These are phyloP conservation scores for Rhypophila decipiens DNA, from an alignment of 495 filamentous ascomycete species.

Conservation along the genomic window DNA sequence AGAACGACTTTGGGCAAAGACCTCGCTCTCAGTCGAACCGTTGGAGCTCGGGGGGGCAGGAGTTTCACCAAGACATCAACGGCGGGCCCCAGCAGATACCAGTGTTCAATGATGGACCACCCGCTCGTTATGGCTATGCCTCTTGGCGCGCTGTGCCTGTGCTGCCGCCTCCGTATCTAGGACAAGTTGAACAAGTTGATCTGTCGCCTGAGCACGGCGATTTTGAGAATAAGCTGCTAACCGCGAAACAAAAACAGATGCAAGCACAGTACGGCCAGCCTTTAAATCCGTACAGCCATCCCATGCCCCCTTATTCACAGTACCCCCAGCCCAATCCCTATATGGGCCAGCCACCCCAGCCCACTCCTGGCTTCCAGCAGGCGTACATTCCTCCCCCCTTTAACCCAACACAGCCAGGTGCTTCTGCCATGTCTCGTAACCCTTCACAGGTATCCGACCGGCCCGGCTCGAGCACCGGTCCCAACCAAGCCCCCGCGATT, in stretches of 20 bases:
- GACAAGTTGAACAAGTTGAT: conserved; percentile 46
- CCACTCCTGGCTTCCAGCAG: conserved; percentile 40
- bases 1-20: conserved; percentile 20
- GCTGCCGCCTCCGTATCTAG: conserved; percentile 29
- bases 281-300: too few species aligned
- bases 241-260: conserved; percentile 52
- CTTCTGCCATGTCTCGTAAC: conserved; percentile 71
- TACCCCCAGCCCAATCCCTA: conserved; percentile 25
- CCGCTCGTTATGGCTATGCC: conserved; percentile 18
- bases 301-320: conserved; percentile 37
- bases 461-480: conserved; percentile 72
- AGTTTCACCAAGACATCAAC: conserved; percentile 15
- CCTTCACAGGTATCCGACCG: conserved; percentile 76
- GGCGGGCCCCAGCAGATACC: conserved; percentile 10
- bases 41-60: conserved; percentile 24
- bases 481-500: conserved; percentile 42
- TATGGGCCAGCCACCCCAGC: conserved; percentile 41
- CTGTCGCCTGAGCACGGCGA: conserved; percentile 61
- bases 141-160: conserved; percentile 26
- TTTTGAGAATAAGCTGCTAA: conserved; percentile 63
- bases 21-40: conserved; percentile 36
- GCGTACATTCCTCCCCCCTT: conserved; percentile 29
- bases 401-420: conserved; percentile 49
- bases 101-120: conserved; percentile 19
- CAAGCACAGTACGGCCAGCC: conserved; percentile 30